These are phyloP conservation scores for Phytophthora syringae DNA, from an alignment of 352 stramenopile genomes.

Conservation along the genomic window DNA sequence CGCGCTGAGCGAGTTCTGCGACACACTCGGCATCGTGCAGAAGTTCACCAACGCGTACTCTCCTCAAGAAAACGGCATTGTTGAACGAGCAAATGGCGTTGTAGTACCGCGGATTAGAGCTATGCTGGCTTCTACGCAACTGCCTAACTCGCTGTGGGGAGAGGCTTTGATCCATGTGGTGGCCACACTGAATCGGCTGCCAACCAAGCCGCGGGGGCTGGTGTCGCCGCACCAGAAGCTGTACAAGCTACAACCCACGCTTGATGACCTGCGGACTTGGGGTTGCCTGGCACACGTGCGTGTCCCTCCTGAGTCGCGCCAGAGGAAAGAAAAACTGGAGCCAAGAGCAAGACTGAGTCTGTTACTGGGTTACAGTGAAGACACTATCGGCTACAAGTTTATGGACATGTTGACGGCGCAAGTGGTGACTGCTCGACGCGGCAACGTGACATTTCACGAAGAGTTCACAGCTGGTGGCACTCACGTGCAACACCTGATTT, in stretches of 20 bases:
- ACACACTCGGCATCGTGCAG: neutral
- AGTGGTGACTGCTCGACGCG: slow-evolving; percentile 3
- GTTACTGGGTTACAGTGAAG: slow-evolving; percentile 11
- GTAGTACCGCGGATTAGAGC: neutral
- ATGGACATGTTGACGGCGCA: neutral
- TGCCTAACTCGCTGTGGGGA: too few species aligned
- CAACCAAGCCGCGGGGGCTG: too few species aligned
- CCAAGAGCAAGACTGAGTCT: neutral
- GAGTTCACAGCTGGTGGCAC: too few species aligned
- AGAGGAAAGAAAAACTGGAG: slow-evolving; percentile 14
- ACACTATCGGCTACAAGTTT: slow-evolving; percentile 5
- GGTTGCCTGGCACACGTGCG: neutral
- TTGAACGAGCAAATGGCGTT: slow-evolving; percentile 9
- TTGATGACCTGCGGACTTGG: too few species aligned
- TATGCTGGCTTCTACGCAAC: too few species aligned
- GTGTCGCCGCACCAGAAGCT: too few species aligned
- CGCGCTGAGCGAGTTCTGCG: neutral
- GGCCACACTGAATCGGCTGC: too few species aligned
- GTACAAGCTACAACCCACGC: too few species aligned
- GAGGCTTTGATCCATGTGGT: too few species aligned
- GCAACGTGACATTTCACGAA: too few species aligned
- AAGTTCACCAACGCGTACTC: slow-evolving; percentile 7
- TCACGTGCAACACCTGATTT: too few species aligned
- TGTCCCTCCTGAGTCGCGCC: slow-evolving; percentile 12
- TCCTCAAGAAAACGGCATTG: slow-evolving; percentile 13